Percentiles rank a stretch among this genome's conserved stretches.
Conservation (phyloP, 805 yeast genomes). For the Lipomyces yamadae region DNA sequence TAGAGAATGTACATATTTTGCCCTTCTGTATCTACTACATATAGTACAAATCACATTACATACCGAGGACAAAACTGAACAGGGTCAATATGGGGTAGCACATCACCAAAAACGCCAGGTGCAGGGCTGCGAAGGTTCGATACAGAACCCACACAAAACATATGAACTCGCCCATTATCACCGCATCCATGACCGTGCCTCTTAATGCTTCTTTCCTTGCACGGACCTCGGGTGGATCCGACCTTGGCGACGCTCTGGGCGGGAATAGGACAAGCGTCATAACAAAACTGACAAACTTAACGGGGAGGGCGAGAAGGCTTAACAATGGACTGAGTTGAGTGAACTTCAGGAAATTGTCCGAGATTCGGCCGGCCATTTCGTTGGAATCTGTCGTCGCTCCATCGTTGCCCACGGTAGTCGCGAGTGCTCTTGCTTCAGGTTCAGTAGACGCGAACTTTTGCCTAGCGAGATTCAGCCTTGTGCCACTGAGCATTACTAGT, state of each 20-base stretch:
- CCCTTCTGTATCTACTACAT: background rate
- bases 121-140: slow-evolving; percentile 5
- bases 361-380: background rate
- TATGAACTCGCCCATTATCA: slow-evolving; percentile 17
- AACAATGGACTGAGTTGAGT: background rate
- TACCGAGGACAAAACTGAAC: background rate
- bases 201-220: slow-evolving; percentile 14
- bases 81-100: slow-evolving; percentile 27
- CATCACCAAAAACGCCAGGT: slow-evolving; percentile 10
- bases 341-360: background rate
- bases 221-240: background rate
- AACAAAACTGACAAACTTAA: background rate
- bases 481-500: background rate
- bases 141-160: slow-evolving; percentile 13
- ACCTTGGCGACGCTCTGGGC: background rate
- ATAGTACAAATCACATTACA: background rate
- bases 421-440: background rate
- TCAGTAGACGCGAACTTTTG: background rate
- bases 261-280: slow-evolving; percentile 13
- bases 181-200: slow-evolving; percentile 18
- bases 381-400: background rate
- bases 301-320: background rate
- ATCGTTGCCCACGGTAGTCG: background rate
- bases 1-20: background rate
- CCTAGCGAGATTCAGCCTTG: background rate